Evolutionary conservation across 163 green algal genomes (phyloP).

Genomic region (Trebouxia gelatinosa): DNA sequence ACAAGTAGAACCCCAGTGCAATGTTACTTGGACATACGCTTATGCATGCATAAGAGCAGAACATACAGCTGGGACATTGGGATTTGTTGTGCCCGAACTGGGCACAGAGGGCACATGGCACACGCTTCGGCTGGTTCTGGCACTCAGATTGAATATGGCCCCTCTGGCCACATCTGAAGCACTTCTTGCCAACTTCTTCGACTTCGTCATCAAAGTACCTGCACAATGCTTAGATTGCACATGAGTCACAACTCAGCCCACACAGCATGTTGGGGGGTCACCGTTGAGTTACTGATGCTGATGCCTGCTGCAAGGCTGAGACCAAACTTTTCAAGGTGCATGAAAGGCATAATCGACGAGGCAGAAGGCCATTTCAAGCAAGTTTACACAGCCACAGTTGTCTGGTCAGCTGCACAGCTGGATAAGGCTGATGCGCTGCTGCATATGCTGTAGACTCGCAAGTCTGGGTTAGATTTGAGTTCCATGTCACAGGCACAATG

Average conservation of each 20-base stretch:
- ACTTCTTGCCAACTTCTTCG: constrained; percentile 24
- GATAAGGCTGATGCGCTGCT: background rate
- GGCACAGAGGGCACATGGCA: constrained; percentile 34
- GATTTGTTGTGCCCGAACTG: constrained; percentile 34
- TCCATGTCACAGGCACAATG: background rate
- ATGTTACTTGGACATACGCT: background rate
- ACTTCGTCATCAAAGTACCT: constrained; percentile 44
- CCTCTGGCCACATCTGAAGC: constrained; percentile 35
- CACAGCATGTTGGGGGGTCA: background rate
- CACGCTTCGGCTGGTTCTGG: constrained; percentile 16
- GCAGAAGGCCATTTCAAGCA: too few relatives aligned
- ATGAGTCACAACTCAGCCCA: background rate
- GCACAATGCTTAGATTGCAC: background rate
- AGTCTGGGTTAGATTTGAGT: background rate
- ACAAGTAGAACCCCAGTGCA: background rate
- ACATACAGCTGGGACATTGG: constrained; percentile 35
- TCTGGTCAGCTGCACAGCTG: background rate
- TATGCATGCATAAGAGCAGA: background rate
- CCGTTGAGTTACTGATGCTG: background rate
- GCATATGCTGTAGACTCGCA: background rate
- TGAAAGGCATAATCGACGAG: too few relatives aligned
- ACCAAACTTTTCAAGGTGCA: too few relatives aligned
- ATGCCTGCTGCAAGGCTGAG: constrained; percentile 11
- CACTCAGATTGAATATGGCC: constrained; percentile 34
- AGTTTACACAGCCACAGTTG: background rate